Percentiles rank a stretch among this genome's conserved stretches.
phyloP scores from a whole-genome alignment of 176 grass and related monocot species.

The Carex myosuroides region DNA sequence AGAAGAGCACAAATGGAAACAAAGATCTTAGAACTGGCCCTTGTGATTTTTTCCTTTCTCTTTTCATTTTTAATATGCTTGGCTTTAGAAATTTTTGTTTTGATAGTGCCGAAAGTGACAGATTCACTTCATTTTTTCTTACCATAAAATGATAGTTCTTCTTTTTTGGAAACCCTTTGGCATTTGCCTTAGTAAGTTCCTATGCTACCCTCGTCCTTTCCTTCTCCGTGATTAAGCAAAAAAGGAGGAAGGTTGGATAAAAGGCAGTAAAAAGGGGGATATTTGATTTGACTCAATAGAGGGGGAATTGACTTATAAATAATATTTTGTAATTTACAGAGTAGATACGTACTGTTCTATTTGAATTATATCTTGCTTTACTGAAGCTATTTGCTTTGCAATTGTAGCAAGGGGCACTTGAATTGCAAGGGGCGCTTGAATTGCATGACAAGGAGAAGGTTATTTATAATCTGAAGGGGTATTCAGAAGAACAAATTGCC shows the following conservation, averaged over 20 bases:
- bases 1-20: neutral
- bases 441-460: slow-evolving; percentile 25
- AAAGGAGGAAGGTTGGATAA: neutral
- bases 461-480: slow-evolving; percentile 6
- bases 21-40: too few relatives aligned
- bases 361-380: neutral
- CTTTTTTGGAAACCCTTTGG: neutral
- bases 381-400: neutral
- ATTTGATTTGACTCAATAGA: neutral
- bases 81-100: neutral
- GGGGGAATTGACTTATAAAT: neutral
- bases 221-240: neutral
- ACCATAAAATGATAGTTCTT: neutral
- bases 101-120: neutral
- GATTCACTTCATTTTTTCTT: neutral
- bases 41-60: neutral
- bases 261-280: neutral
- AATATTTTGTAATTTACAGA: neutral
- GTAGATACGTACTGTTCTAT: neutral
- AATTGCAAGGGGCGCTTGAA: slow-evolving; percentile 28
- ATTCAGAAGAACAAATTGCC: slow-evolving; percentile 37
- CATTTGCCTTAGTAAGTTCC: neutral
- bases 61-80: neutral
- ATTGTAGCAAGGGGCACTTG: slow-evolving; percentile 32
- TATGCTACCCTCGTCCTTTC: neutral